Evolutionary conservation across 2,329 filamentous ascomycete genomes (phyloP).

Genomic region (Fusarium sp.): DNA sequence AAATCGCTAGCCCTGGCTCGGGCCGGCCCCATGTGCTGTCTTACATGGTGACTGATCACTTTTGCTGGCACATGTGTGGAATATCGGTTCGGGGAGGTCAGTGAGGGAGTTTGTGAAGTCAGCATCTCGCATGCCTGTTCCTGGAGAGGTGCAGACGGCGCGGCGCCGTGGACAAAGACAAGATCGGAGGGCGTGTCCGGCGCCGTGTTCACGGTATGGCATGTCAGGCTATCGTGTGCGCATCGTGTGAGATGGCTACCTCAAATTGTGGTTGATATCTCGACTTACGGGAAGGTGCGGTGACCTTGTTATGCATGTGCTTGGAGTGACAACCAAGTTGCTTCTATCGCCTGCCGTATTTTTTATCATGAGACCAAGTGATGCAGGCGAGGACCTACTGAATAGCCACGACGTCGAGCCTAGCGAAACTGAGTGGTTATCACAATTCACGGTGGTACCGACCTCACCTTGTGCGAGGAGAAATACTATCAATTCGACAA

Average conservation of each 20-base stretch:
- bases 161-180: slow-evolving; percentile 25
- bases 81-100: slow-evolving; percentile 27
- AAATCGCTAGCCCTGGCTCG: slow-evolving; percentile 42
- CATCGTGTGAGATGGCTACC: slow-evolving; percentile 15
- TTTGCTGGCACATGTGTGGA: slow-evolving; percentile 31
- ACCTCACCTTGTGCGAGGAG: slow-evolving; percentile 22
- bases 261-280: slow-evolving; percentile 24
- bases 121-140: slow-evolving; percentile 31
- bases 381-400: slow-evolving; percentile 15
- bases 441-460: slow-evolving; percentile 11
- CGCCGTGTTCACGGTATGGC: slow-evolving; percentile 19
- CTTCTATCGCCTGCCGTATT: slow-evolving; percentile 4
- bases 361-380: slow-evolving; percentile 19
- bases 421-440: slow-evolving; percentile 20
- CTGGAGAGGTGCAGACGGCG: slow-evolving; percentile 38
- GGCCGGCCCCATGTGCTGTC: slow-evolving; percentile 49
- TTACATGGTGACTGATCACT: slow-evolving; percentile 46
- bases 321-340: slow-evolving; percentile 12
- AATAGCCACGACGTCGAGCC: slow-evolving; percentile 19
- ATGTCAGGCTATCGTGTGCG: not conserved
- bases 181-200: slow-evolving; percentile 35
- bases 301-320: slow-evolving; percentile 21
- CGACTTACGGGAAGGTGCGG: slow-evolving; percentile 20
- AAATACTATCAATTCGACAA: slow-evolving; percentile 19
- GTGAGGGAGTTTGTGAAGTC: slow-evolving; percentile 30